Evolutionary conservation across 2,329 filamentous ascomycete species (phyloP), one percentile per base, ranked within the genome.

Genomic region (Ascosphaera apis): DNA sequence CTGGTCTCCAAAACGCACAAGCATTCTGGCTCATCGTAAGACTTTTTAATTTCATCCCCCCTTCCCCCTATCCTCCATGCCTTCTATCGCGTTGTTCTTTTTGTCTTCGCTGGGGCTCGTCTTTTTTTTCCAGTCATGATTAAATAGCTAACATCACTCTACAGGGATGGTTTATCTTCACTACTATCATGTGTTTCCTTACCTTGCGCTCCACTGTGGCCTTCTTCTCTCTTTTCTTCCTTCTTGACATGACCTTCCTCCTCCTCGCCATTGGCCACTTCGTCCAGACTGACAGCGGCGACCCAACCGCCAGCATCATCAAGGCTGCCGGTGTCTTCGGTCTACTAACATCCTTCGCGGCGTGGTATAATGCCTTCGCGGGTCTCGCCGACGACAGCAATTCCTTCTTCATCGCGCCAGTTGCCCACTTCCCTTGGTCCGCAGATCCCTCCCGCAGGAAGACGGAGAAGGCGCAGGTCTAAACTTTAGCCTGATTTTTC

Each of bases 381-480:
- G 80, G 80, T 69, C 69, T 88, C 39, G 75, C 76, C 41, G 80
- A 88, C 45, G 55, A 49, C 36, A 59, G 53, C 45, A 65, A 65
- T 51, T 88, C 81, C 63, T 92, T 92, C 72, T 88, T 92, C 65
- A 66, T 88, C 55, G 72, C 91, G 42, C 86, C 84, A 36, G 83
- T 93, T 43, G 75, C 78, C 48, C 83, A 92, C 65, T 91, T 93
- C 66, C 86, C 84, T 37, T 93, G 86, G 86, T 86, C 79, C 27
- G 76, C 78, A 48, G 77, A 76, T 59, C 66, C 72, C 54, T 54
- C 53, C 41, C 67, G 73, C 41, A 63, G 43, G 37, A 63, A 76
- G 62, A 58, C 55, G 37, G 60, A 63, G 28, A 61, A 60, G 36
- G 53, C 56, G 41, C 42, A 47, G 32, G 54, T 48, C 15, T 58